phyloP scores from a whole-genome alignment of 305 asterid species.

The Ilex paraguariensis region DNA sequence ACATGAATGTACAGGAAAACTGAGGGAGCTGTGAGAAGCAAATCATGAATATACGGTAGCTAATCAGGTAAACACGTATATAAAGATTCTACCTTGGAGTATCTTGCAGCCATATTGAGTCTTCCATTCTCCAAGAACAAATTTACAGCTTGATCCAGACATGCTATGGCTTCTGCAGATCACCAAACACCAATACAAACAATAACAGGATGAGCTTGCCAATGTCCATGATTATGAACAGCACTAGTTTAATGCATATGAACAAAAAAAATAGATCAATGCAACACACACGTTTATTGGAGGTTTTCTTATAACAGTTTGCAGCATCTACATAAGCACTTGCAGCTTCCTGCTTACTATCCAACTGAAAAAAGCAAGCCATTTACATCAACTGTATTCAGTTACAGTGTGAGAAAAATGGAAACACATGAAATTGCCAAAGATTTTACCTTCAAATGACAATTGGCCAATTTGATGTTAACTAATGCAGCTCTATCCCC shows the following conservation, averaged over 20 bases:
- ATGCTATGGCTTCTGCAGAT: slow-evolving; percentile 30
- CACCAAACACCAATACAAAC: slow-evolving; percentile 1
- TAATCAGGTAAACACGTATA: no score
- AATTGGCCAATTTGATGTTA: slow-evolving; percentile 32
- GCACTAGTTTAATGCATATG: no score
- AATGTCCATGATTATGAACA: neutral
- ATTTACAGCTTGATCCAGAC: slow-evolving; percentile 37
- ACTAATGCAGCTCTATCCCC: slow-evolving; percentile 43
- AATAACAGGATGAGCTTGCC: neutral
- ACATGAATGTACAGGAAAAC: no score
- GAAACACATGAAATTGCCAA: neutral
- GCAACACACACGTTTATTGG: slow-evolving; percentile 28
- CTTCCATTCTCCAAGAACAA: slow-evolving; percentile 26
- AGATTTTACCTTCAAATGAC: slow-evolving; percentile 26
- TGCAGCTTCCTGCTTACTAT: slow-evolving; percentile 39
- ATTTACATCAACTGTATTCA: no score
- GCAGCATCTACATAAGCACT: slow-evolving; percentile 40
- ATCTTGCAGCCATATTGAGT: slow-evolving; percentile 33
- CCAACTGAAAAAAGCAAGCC: slow-evolving; percentile 22
- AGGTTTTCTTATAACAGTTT: slow-evolving; percentile 38
- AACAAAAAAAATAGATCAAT: neutral
- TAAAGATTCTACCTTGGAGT: slow-evolving; percentile 25
- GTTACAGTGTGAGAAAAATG: neutral
- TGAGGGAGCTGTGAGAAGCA: no score
- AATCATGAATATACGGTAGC: no score